phyloP scores from a whole-genome alignment of 2,329 filamentous ascomycete species.

The Rutstroemia sp. region DNA sequence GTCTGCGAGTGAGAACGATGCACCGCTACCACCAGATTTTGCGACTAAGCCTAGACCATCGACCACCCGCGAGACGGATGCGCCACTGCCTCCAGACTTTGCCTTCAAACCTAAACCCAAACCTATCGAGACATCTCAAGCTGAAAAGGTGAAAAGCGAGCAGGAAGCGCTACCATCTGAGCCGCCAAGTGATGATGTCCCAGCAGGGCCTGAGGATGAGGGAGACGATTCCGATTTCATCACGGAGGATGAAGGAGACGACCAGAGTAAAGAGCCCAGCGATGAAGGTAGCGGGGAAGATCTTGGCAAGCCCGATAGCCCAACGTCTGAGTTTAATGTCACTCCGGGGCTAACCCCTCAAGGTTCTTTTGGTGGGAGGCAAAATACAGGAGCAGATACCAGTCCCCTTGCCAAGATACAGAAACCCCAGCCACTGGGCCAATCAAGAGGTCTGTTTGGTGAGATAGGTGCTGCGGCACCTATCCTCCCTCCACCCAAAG shows the following conservation, averaged over 20 bases:
- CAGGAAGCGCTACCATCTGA: slow-evolving; percentile 18
- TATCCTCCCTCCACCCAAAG: slow-evolving; percentile 45
- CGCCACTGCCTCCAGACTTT: slow-evolving; percentile 36
- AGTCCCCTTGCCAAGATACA: slow-evolving; percentile 38
- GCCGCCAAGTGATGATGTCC: slow-evolving; percentile 23
- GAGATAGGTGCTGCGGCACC: slow-evolving; percentile 44
- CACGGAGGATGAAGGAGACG: slow-evolving; percentile 32
- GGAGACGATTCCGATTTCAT: slow-evolving; percentile 24
- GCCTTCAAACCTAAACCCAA: slow-evolving; percentile 18
- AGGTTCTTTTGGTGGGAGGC: slow-evolving; percentile 48
- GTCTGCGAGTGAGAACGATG: slow-evolving; percentile 34
- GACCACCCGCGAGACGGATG: slow-evolving; percentile 27
- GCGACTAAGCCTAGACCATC: slow-evolving; percentile 16
- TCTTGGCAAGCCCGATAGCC: slow-evolving; percentile 56
- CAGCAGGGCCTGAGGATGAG: slow-evolving; percentile 28
- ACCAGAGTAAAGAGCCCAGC: slow-evolving; percentile 40
- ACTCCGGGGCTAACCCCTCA: slow-evolving; percentile 48
- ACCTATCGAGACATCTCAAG: slow-evolving; percentile 5
- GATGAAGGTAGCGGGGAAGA: slow-evolving; percentile 55
- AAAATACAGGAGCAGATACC: slow-evolving; percentile 31
- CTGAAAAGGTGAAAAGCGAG: not conserved
- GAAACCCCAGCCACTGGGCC: slow-evolving; percentile 36
- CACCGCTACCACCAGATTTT: slow-evolving; percentile 36
- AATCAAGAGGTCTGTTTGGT: slow-evolving; percentile 41
- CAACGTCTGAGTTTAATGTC: slow-evolving; percentile 37